Conservation (phyloP, 805 yeast genomes). For the Barnettozyma salicaria region DNA sequence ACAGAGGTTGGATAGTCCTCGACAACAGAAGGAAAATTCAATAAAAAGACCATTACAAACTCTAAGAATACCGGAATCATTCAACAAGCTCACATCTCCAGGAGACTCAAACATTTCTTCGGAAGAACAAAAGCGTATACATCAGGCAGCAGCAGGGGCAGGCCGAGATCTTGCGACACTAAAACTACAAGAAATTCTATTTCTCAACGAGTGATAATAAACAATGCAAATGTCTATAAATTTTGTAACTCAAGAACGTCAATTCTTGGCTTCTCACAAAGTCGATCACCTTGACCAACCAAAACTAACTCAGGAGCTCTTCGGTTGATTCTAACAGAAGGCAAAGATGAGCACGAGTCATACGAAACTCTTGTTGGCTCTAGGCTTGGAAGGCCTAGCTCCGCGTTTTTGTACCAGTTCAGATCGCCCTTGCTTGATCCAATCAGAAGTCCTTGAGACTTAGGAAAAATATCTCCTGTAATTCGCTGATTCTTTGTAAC, state of each 20-base stretch:
- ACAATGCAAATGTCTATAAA: too few relatives aligned
- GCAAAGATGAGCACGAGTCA: conserved; percentile 9
- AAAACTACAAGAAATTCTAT: conserved; percentile 24
- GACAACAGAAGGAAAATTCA: background rate
- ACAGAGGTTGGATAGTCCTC: conserved; percentile 4
- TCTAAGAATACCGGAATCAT: background rate
- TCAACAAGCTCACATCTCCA: background rate
- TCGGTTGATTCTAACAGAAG: conserved; percentile 16
- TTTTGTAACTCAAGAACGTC: conserved; percentile 4
- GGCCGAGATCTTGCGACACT: conserved; percentile 21
- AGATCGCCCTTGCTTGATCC: conserved; percentile 23
- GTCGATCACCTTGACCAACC: conserved; percentile 18
- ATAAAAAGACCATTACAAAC: conserved; percentile 1
- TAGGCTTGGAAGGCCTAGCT: conserved; percentile 13
- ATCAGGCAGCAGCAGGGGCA: conserved; percentile 19
- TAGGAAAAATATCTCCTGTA: conserved; percentile 18
- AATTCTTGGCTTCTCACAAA: conserved; percentile 9
- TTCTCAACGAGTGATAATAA: conserved; percentile 21
- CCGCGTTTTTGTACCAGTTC: conserved; percentile 22
- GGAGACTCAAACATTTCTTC: background rate
- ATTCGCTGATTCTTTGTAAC: conserved; percentile 21
- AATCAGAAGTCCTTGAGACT: conserved; percentile 25
- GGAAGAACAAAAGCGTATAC: conserved; percentile 5
- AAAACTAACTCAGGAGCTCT: conserved; percentile 16
- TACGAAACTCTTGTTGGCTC: conserved; percentile 1